These are phyloP conservation scores for Prosopis cineraria DNA, from an alignment of 306 rosid species.

Conservation along the genomic window DNA sequence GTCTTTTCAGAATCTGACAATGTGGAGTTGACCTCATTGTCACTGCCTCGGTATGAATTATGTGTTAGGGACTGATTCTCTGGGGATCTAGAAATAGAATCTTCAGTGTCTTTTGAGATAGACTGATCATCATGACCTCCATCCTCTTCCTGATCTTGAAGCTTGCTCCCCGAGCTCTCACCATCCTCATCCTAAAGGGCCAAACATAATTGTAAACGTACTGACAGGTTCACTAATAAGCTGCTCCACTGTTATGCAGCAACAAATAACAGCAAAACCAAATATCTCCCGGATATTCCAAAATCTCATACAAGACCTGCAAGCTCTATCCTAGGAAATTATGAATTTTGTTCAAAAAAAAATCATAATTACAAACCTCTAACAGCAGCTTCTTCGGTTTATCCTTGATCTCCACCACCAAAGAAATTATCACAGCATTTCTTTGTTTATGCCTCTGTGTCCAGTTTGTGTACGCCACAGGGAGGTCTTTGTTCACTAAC, in stretches of 20 bases:
- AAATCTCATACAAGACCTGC: slow-evolving; percentile 26
- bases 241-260: background rate
- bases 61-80: slow-evolving; percentile 35
- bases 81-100: slow-evolving; percentile 40
- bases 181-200: slow-evolving; percentile 53
- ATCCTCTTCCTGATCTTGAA: slow-evolving; percentile 49
- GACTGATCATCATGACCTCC: slow-evolving; percentile 31
- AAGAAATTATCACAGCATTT: slow-evolving; percentile 46
- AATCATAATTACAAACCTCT: slow-evolving; percentile 58
- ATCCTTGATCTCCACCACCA: slow-evolving; percentile 63
- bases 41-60: slow-evolving; percentile 40
- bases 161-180: slow-evolving; percentile 41
- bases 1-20: slow-evolving; percentile 44
- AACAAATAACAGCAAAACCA: slow-evolving; percentile 5
- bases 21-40: slow-evolving; percentile 34
- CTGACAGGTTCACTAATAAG: slow-evolving; percentile 26
- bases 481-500: slow-evolving; percentile 72
- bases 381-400: slow-evolving; percentile 38
- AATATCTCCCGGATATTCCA: slow-evolving; percentile 27
- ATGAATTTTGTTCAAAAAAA: slow-evolving; percentile 18
- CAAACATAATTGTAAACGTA: slow-evolving; percentile 42
- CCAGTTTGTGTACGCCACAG: slow-evolving; percentile 68
- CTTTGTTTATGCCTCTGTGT: slow-evolving; percentile 54
- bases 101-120: slow-evolving; percentile 39
- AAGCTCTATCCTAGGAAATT: slow-evolving; percentile 19